Percentiles rank a stretch among this genome's conserved stretches.
Conservation (phyloP, 139 green algal genomes). For the Zygnema cylindricum region DNA sequence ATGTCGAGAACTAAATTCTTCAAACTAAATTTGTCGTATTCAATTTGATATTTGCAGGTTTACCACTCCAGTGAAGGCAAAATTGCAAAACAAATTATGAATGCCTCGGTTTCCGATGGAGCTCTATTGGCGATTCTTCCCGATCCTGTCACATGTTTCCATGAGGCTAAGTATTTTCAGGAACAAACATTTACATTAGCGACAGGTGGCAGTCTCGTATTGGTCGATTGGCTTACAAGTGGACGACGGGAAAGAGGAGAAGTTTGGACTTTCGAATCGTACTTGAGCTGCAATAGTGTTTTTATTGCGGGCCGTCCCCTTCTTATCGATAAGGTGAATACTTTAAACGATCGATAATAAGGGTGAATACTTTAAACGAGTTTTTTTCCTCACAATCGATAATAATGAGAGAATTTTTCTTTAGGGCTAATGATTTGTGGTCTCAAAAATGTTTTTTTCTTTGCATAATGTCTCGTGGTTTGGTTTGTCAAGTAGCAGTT, state of each 20-base stretch:
- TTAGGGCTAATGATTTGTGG: no score
- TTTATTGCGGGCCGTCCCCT: slow-evolving; percentile 21
- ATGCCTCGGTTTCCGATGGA: slow-evolving; percentile 3
- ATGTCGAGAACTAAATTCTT: slow-evolving; percentile 1
- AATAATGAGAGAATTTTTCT: no score
- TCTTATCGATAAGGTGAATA: slow-evolving; percentile 45
- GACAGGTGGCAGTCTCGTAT: slow-evolving; percentile 49
- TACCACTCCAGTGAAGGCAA: slow-evolving; percentile 13
- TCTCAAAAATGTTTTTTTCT: no score
- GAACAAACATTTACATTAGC: slow-evolving; percentile 49
- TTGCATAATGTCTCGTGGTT: no score
- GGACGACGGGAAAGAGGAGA: slow-evolving; percentile 43
- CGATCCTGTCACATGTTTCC: slow-evolving; percentile 62
- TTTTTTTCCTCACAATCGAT: no score
- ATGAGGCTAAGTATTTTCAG: slow-evolving; percentile 31
- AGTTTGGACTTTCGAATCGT: slow-evolving; percentile 56
- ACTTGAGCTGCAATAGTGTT: slow-evolving; percentile 47
- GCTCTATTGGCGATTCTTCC: slow-evolving; percentile 58
- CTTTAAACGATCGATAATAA: no score
- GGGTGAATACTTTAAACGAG: no score
- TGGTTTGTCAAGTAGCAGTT: no score
- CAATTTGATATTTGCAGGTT: not conserved
- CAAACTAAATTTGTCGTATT: not conserved
- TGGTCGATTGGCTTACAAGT: slow-evolving; percentile 63
- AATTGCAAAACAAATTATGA: slow-evolving; percentile 21